Base-by-base conservation (phyloP, 805 yeast species). In the Zygotorulaspora sp. region DNA sequence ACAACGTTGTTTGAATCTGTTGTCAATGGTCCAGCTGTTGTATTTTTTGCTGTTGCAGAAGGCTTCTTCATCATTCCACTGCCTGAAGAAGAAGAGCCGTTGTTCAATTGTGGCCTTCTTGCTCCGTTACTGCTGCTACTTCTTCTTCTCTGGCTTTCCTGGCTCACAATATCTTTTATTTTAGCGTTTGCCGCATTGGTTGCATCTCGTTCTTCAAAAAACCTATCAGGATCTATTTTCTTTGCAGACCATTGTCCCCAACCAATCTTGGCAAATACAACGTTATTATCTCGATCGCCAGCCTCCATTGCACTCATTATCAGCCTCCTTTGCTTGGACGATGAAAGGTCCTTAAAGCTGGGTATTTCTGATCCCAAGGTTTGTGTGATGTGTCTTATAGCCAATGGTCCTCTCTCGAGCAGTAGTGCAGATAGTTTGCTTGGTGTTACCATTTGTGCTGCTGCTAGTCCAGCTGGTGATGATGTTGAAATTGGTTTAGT, bases 171-270 rank as follows among this genome's bases (percentile, higher is more conserved):
- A 39, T 74, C 77, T 49, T 72, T 76, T 28, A 74, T 71, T 36
- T 64, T 64, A 17, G 65, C 58, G 37, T 64, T 65, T 5, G 62
- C 56, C 9, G 57, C 50, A 39, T 52, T 72, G 58, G 61, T 69
- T 51, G 52, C 52, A 58, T 61, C 73, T 67, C 71, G 57, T 61
- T 72, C 51, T 53, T 49, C 49, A n/a, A 44, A 45, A 39, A 68
- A 68, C 15, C 55, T 39, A 35, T 58, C 58, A 7, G 61, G 41
- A n/a, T 61, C 58, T 13, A 65, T 76, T 33, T 67, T 65, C 50
- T 78, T 72, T 2, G 89, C 94, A 16, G 58, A 47, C 97, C 97
- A 89, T 60, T 89, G 94, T 43, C 97, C 97, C 97, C 97, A 89
- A 15, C 97, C 96, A 21, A 89, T 87, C 64, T 89, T 89, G 55